phyloP scores from a whole-genome alignment of 2,329 filamentous ascomycete species.

The Bipolaris victoriae region DNA sequence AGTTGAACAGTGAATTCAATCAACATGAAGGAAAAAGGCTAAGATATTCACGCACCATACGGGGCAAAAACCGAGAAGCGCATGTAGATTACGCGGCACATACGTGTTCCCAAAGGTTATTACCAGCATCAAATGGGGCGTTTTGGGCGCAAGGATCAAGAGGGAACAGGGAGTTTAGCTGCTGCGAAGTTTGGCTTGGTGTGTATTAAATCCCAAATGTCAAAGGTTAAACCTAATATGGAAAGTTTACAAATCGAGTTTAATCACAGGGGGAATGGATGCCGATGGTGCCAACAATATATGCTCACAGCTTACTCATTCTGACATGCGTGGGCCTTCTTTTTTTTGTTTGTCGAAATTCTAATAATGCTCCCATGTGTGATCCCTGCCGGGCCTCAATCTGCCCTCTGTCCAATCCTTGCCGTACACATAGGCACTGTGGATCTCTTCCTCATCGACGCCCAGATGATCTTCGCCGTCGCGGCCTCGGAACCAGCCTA shows the following conservation, averaged over 20 bases:
- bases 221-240: not conserved
- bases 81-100: constrained; percentile 14
- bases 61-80: not conserved
- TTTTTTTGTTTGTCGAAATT: not conserved
- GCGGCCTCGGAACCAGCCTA: constrained; percentile 77
- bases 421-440: constrained; percentile 69
- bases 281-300: too few species aligned
- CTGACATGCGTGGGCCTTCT: not conserved
- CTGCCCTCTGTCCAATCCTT: constrained; percentile 46
- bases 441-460: constrained; percentile 76
- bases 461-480: constrained; percentile 78
- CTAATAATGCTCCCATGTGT: constrained; percentile 33
- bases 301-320: not conserved
- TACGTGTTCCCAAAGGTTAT: constrained; percentile 16
- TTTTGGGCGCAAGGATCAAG: constrained; percentile 23
- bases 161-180: constrained; percentile 4
- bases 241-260: not conserved
- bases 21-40: not conserved
- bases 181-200: not conserved
- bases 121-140: constrained; percentile 31
- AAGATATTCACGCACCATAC: not conserved
- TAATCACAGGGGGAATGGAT: not conserved
- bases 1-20: not conserved
- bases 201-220: not conserved
- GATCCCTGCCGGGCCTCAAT: constrained; percentile 42